Conservation (phyloP, 306 rosid species). For the Aeschynomene evenia region DNA sequence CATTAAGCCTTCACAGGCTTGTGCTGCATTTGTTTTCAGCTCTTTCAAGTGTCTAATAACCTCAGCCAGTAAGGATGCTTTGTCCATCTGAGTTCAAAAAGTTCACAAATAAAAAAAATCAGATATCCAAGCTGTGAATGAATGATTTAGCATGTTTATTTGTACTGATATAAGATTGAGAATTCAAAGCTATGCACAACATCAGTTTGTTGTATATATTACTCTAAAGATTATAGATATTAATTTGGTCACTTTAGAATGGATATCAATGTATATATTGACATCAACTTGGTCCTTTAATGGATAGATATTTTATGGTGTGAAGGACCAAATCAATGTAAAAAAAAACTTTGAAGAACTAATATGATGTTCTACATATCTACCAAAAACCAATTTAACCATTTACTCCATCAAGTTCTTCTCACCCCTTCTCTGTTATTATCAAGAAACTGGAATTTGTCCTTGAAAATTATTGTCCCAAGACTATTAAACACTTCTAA, state of each 20-base stretch:
- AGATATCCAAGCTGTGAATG: slow-evolving; percentile 2
- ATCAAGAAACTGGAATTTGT: not conserved
- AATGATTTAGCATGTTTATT: not conserved
- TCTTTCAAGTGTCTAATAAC: slow-evolving; percentile 49
- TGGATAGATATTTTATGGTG: not conserved
- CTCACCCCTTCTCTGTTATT: not conserved
- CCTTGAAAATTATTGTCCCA: not conserved
- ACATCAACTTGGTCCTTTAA: not conserved
- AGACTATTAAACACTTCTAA: not conserved
- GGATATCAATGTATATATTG: not conserved
- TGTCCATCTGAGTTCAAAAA: slow-evolving; percentile 62
- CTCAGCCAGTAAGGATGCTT: slow-evolving; percentile 40
- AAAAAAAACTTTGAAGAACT: not conserved
- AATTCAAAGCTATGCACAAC: not conserved
- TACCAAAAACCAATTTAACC: not conserved
- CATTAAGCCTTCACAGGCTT: slow-evolving; percentile 52
- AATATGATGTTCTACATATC: not conserved
- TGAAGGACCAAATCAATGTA: not conserved
- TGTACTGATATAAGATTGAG: slow-evolving; percentile 1
- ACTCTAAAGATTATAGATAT: not conserved
- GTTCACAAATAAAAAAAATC: slow-evolving; percentile 1
- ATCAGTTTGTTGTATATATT: not conserved
- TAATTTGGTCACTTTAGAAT: not conserved
- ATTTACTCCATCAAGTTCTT: not conserved
- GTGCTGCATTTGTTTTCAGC: slow-evolving; percentile 41